A percentile compares a stretch with the other conserved stretches of the same genome.
Evolutionary conservation across 2,329 filamentous ascomycete genomes (phyloP).

Genomic region (Teratosphaeriaceae sp.): DNA sequence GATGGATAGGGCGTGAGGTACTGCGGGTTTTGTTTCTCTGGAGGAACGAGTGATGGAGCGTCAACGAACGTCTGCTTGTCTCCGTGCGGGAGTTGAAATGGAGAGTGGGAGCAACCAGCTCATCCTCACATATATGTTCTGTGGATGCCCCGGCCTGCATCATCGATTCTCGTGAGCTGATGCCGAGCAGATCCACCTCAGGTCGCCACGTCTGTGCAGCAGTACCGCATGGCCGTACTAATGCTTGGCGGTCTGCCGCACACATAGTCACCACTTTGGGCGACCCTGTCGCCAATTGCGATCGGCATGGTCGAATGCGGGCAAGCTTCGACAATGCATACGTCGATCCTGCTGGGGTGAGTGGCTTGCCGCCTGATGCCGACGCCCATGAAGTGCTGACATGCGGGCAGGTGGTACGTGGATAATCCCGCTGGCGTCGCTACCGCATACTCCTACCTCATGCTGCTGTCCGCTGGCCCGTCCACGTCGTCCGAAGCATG

Average conservation of each 20-base stretch:
- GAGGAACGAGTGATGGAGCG: not conserved
- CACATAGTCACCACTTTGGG: not conserved
- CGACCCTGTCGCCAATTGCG: not conserved
- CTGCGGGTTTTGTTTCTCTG: not conserved
- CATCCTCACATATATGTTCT: not conserved
- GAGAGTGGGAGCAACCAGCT: not conserved
- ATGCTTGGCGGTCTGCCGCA: not conserved
- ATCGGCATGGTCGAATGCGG: not conserved
- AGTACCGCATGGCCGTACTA: not conserved
- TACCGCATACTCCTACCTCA: no score
- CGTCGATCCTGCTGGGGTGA: not conserved
- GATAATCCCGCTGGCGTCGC: no score
- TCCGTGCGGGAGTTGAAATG: not conserved
- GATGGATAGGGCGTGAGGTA: not conserved
- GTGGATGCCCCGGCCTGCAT: no score
- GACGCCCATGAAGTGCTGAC: no score
- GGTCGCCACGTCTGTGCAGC: not conserved
- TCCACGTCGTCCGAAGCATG: no score
- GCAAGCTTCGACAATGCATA: not conserved
- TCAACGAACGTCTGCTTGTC: slow-evolving; percentile 1
- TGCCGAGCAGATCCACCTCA: not conserved
- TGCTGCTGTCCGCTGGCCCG: no score
- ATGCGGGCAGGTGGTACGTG: no score
- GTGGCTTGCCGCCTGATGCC: no score
- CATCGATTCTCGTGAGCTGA: not conserved